phyloP scores from a whole-genome alignment of 768 basidiomycete species.

The Clathrus columnatus region DNA sequence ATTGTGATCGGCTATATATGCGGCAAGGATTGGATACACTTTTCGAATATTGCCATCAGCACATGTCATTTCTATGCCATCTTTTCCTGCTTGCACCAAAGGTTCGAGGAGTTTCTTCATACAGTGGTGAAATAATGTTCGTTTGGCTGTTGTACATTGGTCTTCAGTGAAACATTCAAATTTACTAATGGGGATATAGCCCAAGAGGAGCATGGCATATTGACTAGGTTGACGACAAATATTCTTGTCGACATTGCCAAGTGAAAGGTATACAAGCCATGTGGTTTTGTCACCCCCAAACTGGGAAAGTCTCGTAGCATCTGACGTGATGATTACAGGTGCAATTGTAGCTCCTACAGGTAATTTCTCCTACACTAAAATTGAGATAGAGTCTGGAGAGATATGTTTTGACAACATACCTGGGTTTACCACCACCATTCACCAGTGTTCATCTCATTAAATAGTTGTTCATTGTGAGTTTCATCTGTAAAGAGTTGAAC shows the following conservation, averaged over 20 bases:
- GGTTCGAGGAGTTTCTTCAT: constrained; percentile 14
- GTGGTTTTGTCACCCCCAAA: constrained; percentile 22
- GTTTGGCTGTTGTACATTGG: background rate
- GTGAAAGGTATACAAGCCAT: constrained; percentile 25
- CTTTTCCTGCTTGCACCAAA: constrained; percentile 11
- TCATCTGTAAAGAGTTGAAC: constrained; percentile 6
- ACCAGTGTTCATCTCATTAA: constrained; percentile 6
- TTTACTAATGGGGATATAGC: constrained; percentile 20
- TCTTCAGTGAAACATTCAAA: background rate
- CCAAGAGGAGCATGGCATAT: constrained; percentile 18
- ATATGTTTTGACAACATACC: constrained; percentile 4
- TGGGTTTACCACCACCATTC: constrained; percentile 5
- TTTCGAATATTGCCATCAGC: constrained; percentile 11
- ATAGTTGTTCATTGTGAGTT: background rate
- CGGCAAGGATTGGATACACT: constrained; percentile 18
- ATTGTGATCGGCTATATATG: constrained; percentile 21
- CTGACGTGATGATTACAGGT: constrained; percentile 23
- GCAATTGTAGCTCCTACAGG: constrained; percentile 17
- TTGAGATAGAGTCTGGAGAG: too few relatives aligned
- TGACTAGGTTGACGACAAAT: constrained; percentile 15
- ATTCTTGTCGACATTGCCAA: constrained; percentile 23
- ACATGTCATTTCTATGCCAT: constrained; percentile 17
- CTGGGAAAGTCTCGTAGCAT: constrained; percentile 24
- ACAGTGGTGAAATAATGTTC: constrained; percentile 17
- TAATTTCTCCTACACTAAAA: background rate